Evolutionary conservation across 2,329 filamentous ascomycete genomes (phyloP).

Genomic region (Fusarium protoensiforme): DNA sequence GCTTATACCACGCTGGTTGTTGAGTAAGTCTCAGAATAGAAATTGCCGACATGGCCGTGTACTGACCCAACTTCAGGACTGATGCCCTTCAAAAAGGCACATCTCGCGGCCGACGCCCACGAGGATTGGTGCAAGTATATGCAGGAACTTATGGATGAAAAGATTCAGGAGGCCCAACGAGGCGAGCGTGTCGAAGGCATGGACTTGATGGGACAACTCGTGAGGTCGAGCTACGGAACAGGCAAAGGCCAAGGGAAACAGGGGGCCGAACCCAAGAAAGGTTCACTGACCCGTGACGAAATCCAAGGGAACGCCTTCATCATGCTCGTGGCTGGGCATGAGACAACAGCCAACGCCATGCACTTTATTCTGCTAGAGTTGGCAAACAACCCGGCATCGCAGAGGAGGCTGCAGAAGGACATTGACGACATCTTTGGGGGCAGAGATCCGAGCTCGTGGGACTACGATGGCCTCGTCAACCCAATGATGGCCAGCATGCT

Average conservation of each 20-base stretch:
- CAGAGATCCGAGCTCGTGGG: constrained; percentile 70
- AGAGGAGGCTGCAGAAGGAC: constrained; percentile 75
- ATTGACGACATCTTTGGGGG: constrained; percentile 73
- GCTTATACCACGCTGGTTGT: constrained; percentile 66
- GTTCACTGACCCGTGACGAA: constrained; percentile 67
- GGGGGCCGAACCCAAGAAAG: constrained; percentile 37
- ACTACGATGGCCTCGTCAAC: constrained; percentile 75
- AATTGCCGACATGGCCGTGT: background rate
- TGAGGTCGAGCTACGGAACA: constrained; percentile 52
- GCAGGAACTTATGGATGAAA: constrained; percentile 73
- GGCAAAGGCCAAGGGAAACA: background rate
- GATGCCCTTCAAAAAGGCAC: constrained; percentile 63
- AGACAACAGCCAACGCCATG: constrained; percentile 80
- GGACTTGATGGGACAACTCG: constrained; percentile 65
- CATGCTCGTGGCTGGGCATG: constrained; percentile 79
- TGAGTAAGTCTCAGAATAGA: constrained; percentile 53
- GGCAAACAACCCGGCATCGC: constrained; percentile 71
- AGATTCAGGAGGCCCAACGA: constrained; percentile 56
- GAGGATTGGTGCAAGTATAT: constrained; percentile 76
- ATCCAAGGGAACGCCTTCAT: constrained; percentile 79
- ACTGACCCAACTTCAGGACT: constrained; percentile 44
- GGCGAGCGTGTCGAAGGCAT: constrained; percentile 56
- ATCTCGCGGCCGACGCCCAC: constrained; percentile 64
- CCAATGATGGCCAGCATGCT: constrained; percentile 75
- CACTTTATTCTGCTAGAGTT: constrained; percentile 78